Base-by-base conservation (phyloP, 495 filamentous ascomycete species). In the Aspergillus cavernicola region DNA sequence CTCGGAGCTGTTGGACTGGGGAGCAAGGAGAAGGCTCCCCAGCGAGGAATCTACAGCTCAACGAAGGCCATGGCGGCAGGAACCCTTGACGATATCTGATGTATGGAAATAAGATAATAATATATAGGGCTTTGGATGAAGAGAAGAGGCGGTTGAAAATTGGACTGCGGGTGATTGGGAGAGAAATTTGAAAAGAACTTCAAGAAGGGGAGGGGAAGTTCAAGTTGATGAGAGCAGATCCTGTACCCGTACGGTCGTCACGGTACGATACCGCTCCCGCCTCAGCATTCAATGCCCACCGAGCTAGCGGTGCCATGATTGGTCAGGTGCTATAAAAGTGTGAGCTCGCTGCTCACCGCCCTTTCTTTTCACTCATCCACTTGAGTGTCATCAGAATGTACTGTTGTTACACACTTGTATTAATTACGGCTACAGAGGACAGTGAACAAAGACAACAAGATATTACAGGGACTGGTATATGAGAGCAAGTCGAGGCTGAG, bases 41-140 rank as follows among this genome's bases (percentile, higher is more conserved):
- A 92, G 89, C 83, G 85, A 82, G 80, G 75, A 76, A 73, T 88
- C 90, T 88, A 95, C 87, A 95, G 89, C 88, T 86, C 88, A 90
- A 84, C 88, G 87, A 89, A 81, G 75, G 87, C 87, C 87, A 77
- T 87, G 81, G 73, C 69, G 71, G 85, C 87, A 84, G 26, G 76
- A 78, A 82, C 82, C 77, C 78, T 89, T 83, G 88, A 95, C 89
- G 83, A 86, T 88, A 85, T 83, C 80, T 77, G 58, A 65, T 56
- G 71, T 67, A 49, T 38, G 46, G 44, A 35, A 19, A n/a, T 59
- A 60, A 56, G 63, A 61, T 50, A 62, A 60, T 65, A 62, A 58
- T 66, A 53, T 55, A 58, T 60, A 58, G 50, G 52, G 54, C 42
- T 47, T 46, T 53, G 57, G 51, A 59, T 59, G 58, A 52, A 48